Base-by-base conservation (phyloP, 2,329 filamentous ascomycete genomes). In the Colletotrichum agaves region DNA sequence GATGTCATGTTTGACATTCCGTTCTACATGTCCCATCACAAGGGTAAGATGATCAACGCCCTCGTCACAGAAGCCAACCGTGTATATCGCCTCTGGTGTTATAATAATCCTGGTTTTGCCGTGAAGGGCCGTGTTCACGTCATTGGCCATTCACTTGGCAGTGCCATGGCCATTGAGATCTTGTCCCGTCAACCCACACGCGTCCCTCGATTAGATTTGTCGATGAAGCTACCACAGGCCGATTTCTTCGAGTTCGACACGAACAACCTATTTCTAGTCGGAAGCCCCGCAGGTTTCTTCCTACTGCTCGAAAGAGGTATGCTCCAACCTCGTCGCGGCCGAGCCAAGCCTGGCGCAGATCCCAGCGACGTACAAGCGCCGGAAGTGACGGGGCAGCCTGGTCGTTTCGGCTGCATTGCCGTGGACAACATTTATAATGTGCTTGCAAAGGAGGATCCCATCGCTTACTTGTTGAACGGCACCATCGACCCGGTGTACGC, bases 1-100 rank as follows among this genome's bases (percentile, higher is more conserved):
- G 96, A 99, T 77, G 93, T 99, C 73, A 98, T 99, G 93, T 91
- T 98, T 56, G 96, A 99, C 76, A 95, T 99, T 56, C 96, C 96
- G 0, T 98, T 97, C 76, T 99, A 98, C 80, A 90, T 99, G 80
- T 98, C 95, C 0, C 92, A 97, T 67, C 95, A 98, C 79, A 97
- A 98, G 74, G 88, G 91, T 4, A 97, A 94, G 78, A 98, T 99
- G 94, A 92, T 97, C 57, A 87, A 90, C 47, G 94, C 96, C 1
- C 90, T 98, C 53, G 90, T 97, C 44, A 87, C 87, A 66, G 96
- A 99, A 80, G 95, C 96, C 7, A 99, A 99, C 75, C 88, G 95
- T 5, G 93, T 99, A n/a, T 98, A 97, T 76, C 88, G 92, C 17
- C 85, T 98, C 1, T 99, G 96, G 96, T 98, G 94, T 75, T 86